Conservation (phyloP, 2,329 filamentous ascomycete species). For the Colletotrichum tofieldiae region DNA sequence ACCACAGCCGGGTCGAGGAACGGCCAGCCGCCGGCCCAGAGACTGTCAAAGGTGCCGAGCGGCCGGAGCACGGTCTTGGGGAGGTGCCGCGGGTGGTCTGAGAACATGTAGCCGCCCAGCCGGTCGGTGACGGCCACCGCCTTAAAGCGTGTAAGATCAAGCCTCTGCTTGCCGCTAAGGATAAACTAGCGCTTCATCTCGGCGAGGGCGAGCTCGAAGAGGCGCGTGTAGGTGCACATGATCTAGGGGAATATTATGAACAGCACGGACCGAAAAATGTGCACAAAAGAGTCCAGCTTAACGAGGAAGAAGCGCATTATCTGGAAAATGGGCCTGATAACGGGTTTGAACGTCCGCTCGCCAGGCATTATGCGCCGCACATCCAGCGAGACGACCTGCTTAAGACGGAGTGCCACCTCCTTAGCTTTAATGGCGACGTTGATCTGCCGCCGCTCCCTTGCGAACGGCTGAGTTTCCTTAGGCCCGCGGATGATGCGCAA, state of each 20-base stretch:
- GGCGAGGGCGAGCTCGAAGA: constrained; percentile 27
- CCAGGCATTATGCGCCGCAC: constrained; percentile 1
- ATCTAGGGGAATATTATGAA: constrained; percentile 18
- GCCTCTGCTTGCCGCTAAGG: constrained; percentile 1
- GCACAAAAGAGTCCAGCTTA: background rate
- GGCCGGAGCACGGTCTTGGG: background rate
- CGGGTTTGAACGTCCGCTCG: constrained; percentile 14
- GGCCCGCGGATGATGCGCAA: constrained; percentile 18
- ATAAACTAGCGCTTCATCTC: constrained; percentile 31
- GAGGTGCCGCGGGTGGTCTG: no score
- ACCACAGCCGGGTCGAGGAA: constrained; percentile 21
- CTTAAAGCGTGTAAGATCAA: constrained; percentile 6
- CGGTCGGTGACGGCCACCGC: no score
- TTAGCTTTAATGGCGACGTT: background rate
- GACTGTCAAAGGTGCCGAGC: constrained; percentile 6
- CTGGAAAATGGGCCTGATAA: constrained; percentile 38
- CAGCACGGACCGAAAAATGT: constrained; percentile 26
- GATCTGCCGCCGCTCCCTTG: constrained; percentile 14
- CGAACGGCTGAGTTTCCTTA: constrained; percentile 27
- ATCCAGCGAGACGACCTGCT: constrained; percentile 35
- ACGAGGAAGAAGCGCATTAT: constrained; percentile 41
- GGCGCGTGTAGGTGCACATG: constrained; percentile 16
- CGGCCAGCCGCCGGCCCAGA: background rate
- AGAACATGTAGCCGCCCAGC: no score
- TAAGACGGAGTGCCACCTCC: constrained; percentile 27